phyloP scores from a whole-genome alignment of 2,329 filamentous ascomycete species.

The Madurella mycetomatis region DNA sequence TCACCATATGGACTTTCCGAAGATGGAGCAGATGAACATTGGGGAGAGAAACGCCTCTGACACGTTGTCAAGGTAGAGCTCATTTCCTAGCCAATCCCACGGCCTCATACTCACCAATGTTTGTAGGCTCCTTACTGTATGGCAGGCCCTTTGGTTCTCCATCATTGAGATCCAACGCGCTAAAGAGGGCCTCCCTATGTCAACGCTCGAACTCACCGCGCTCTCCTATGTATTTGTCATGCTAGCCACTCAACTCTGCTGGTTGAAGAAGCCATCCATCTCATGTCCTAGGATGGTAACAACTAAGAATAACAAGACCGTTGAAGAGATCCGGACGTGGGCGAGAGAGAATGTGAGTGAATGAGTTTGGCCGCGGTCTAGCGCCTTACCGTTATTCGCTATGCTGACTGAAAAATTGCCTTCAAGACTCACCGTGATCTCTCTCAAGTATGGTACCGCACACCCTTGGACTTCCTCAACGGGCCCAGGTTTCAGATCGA shows the following conservation, averaged over 20 bases:
- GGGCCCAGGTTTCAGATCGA: constrained; percentile 17
- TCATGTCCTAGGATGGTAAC: constrained; percentile 6
- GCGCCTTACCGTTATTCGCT: too few species aligned
- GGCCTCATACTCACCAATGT: too few species aligned
- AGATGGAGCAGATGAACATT: constrained; percentile 25
- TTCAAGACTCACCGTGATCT: constrained; percentile 26
- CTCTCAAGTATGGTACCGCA: constrained; percentile 26
- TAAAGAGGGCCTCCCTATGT: constrained; percentile 23
- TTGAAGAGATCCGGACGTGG: constrained; percentile 9
- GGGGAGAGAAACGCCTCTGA: constrained; percentile 31
- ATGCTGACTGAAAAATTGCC: not conserved
- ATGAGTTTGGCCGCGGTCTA: too few species aligned
- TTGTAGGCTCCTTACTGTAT: constrained; percentile 22
- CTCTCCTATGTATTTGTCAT: constrained; percentile 27
- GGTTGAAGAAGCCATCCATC: constrained; percentile 24
- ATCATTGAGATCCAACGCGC: constrained; percentile 22
- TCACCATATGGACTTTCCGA: constrained; percentile 29
- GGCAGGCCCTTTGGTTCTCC: constrained; percentile 27
- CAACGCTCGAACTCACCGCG: constrained; percentile 28
- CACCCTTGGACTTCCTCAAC: constrained; percentile 33
- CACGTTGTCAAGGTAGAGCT: constrained; percentile 25
- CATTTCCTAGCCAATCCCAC: too few species aligned
- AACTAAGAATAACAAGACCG: constrained; percentile 13
- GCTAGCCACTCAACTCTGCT: constrained; percentile 20
- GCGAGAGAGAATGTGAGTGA: too few species aligned